Base-by-base conservation (phyloP, 2,329 filamentous ascomycete genomes). In the Exophiala alcalophila region DNA sequence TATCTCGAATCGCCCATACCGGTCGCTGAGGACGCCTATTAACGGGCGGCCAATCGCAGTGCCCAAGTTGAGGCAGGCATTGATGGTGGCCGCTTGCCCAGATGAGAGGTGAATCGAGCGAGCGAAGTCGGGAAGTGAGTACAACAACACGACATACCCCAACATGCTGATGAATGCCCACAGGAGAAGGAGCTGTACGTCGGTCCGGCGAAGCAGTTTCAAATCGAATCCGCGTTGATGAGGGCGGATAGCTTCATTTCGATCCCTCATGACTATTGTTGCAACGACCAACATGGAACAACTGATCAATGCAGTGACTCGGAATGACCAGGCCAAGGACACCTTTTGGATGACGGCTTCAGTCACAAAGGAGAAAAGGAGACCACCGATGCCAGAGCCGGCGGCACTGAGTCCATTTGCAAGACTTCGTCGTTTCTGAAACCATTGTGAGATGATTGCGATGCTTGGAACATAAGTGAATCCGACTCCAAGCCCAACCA, bases 101-200 rank as follows among this genome's bases (percentile, higher is more conserved):
- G 56, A 46, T 10, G 55, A 53, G 1, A 74, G 48, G 0, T 68
- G 68, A 8, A 72, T 63, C n/a, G 60, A 65, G 8, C 60, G 46
- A 1, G 65, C 68, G 49, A 69, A 74, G 48, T 69, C 65, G 0
- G 69, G 64, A 11, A 75, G 47, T 5, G 63, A 68, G 52, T 65
- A 72, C 2, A 74, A 52, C 12, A 73, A 48, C 4, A 62, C 59
- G 35, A 71, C 65, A 40, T 73, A 74, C 1, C 70, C 70, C 4
- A 74, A 51, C 57, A 73, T 63, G 40, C 59, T 68, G 9, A 65
- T 53, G 38, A 72, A 70, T 5, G 59, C 63, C 67, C 67, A 72
- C 0, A 45, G 14, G 2, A 58, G 44, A 4, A 57, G 20, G 10
- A 56, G 37, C 11, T 40, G 23, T 8, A 56, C 46, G 7, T 55